Evolutionary conservation across 2,329 filamentous ascomycete species (phyloP).

Genomic region (Penicillium italicum): DNA sequence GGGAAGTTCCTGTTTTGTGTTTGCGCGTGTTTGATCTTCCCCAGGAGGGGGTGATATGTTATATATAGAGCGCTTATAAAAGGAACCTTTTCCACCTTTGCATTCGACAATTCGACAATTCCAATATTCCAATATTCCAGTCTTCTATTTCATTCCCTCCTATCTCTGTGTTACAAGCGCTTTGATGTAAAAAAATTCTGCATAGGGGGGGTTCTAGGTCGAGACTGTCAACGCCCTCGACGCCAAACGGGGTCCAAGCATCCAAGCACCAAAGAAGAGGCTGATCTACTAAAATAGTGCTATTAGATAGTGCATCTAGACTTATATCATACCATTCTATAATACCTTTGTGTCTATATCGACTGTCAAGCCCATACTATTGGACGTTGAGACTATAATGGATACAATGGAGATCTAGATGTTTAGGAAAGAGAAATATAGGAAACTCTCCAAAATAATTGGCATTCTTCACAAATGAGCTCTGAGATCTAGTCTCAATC

Average conservation of each 20-base stretch:
- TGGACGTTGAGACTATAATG: neutral
- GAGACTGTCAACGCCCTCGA: conserved; percentile 5
- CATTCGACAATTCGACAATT: neutral
- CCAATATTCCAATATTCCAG: neutral
- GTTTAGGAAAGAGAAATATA: neutral
- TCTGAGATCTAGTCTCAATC: neutral
- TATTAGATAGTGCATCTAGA: neutral
- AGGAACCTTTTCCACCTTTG: too few species aligned
- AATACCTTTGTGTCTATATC: neutral
- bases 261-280: conserved; percentile 8
- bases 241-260: conserved; percentile 11
- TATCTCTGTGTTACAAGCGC: neutral
- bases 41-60: conserved; percentile 1
- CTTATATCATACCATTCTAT: neutral
- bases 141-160: neutral
- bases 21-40: conserved; percentile 26
- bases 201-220: conserved; percentile 10
- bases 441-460: conserved; percentile 1
- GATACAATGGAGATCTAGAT: neutral
- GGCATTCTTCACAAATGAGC: conserved; percentile 5
- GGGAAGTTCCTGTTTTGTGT: conserved; percentile 25
- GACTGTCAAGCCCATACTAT: neutral
- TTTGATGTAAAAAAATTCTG: conserved; percentile 5
- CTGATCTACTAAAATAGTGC: neutral
- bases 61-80: conserved; percentile 16